Conservation (phyloP, 2,329 filamentous ascomycete genomes). For the Nigrospora oryzae region DNA sequence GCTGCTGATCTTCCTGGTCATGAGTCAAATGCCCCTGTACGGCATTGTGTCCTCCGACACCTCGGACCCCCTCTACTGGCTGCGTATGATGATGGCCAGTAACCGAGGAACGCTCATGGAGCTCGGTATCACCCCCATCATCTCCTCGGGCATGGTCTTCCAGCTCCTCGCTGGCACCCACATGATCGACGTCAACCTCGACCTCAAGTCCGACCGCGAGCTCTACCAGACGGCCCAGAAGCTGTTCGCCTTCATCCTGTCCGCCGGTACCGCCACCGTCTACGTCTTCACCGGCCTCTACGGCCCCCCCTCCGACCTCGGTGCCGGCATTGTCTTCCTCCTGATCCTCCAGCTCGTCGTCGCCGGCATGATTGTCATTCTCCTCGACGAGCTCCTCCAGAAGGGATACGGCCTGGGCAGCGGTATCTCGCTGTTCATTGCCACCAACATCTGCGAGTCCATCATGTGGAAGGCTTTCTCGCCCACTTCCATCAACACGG, state of each 20-base stretch:
- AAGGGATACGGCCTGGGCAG: conserved; percentile 98
- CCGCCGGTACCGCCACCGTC: conserved; percentile 94
- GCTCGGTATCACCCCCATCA: conserved; percentile 94
- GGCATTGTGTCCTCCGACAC: conserved; percentile 98
- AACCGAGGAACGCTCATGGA: conserved; percentile 97
- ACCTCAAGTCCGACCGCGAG: conserved; percentile 99
- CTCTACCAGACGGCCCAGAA: conserved; percentile 99
- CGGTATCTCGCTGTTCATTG: conserved; percentile 98
- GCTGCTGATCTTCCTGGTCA: conserved; percentile 97
- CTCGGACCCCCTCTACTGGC: conserved; percentile 98
- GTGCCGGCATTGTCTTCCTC: conserved; percentile 95
- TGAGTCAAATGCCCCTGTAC: conserved; percentile 98
- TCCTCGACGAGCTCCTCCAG: conserved; percentile 96
- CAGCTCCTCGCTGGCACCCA: conserved; percentile 98
- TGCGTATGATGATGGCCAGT: conserved; percentile 99
- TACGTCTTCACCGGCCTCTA: conserved; percentile 98
- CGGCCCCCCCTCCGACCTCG: conserved; percentile 90
- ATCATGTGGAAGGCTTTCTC: conserved; percentile 99
- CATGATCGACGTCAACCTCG: conserved; percentile 99
- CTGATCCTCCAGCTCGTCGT: conserved; percentile 96
- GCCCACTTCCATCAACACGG: conserved; percentile 98
- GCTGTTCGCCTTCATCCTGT: conserved; percentile 94
- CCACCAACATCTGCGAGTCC: conserved; percentile 99
- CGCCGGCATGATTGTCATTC: conserved; percentile 96
- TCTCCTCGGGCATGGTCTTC: conserved; percentile 99